Percentiles rank a stretch among this genome's conserved stretches.
phyloP scores from a whole-genome alignment of 306 rosid species.

The Vigna angularis region DNA sequence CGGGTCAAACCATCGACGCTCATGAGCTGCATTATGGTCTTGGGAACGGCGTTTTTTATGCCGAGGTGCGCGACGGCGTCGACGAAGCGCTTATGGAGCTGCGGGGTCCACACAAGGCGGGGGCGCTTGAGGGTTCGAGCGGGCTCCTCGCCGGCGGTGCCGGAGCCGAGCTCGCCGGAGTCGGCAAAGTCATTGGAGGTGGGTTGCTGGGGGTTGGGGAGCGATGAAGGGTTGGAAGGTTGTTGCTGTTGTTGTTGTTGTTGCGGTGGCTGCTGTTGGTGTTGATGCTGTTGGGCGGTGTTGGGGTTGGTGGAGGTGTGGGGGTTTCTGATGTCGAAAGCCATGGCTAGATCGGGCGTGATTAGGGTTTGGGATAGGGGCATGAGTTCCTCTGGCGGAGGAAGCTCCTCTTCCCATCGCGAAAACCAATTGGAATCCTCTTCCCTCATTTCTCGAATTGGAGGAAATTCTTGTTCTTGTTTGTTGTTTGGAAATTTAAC shows the following conservation, averaged over 20 bases:
- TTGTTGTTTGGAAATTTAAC: not conserved
- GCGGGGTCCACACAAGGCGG: constrained; percentile 96
- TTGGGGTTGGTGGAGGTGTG: constrained; percentile 45
- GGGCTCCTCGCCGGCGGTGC: constrained; percentile 85
- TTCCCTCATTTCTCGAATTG: constrained; percentile 67
- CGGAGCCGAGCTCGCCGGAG: constrained; percentile 87
- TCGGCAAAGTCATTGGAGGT: constrained; percentile 83
- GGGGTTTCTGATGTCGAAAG: constrained; percentile 79
- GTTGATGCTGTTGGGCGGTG: constrained; percentile 18
- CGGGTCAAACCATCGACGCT: constrained; percentile 96
- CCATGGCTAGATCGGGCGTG: constrained; percentile 92
- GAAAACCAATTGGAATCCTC: constrained; percentile 93
- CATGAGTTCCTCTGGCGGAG: constrained; percentile 82
- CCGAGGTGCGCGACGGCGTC: constrained; percentile 98
- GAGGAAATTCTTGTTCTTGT: constrained; percentile 1
- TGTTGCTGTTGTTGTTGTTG: constrained; percentile 43
- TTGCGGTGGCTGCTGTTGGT: not conserved
- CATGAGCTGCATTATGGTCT: constrained; percentile 99
- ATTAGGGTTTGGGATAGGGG: constrained; percentile 97
- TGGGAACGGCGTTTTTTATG: constrained; percentile 94
- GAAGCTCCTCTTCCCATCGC: constrained; percentile 89
- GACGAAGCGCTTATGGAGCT: constrained; percentile 93
- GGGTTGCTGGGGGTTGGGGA: constrained; percentile 53
- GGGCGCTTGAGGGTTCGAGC: constrained; percentile 96
- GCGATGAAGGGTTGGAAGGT: constrained; percentile 51